phyloP scores from a whole-genome alignment of 805 yeast genomes.

The Kodamaea restingae region DNA sequence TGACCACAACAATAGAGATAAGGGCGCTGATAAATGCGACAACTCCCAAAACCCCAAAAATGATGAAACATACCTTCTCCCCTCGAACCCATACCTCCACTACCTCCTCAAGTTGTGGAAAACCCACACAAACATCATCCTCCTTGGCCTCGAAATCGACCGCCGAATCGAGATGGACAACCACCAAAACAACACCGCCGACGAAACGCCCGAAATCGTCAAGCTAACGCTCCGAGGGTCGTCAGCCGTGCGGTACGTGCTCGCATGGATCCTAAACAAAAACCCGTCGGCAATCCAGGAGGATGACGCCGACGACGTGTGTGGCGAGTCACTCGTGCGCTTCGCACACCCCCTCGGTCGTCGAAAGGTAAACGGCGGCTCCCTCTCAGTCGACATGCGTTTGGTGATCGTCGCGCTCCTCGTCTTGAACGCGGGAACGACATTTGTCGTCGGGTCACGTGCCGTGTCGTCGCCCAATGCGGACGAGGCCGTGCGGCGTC shows the following conservation, averaged over 20 bases:
- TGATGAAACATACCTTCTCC: constrained; percentile 38
- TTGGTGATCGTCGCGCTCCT: constrained; percentile 53
- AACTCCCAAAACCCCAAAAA: too few relatives aligned
- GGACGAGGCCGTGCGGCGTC: constrained; percentile 14
- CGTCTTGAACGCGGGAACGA: constrained; percentile 22
- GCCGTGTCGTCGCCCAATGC: not conserved
- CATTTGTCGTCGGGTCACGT: constrained; percentile 9
- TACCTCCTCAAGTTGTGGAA: constrained; percentile 63
- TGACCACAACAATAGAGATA: too few relatives aligned
- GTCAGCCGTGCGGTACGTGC: constrained; percentile 56
- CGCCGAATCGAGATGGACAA: constrained; percentile 31
- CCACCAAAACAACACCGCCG: constrained; percentile 20
- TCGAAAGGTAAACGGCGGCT: constrained; percentile 52
- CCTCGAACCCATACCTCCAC: constrained; percentile 59
- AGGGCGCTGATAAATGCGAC: too few relatives aligned
- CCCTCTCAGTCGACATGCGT: constrained; percentile 54
- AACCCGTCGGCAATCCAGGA: constrained; percentile 22
- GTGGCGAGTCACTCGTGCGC: constrained; percentile 53
- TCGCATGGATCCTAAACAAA: constrained; percentile 58
- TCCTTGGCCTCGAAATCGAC: constrained; percentile 55
- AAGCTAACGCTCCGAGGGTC: constrained; percentile 51
- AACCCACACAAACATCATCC: constrained; percentile 54
- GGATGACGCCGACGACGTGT: constrained; percentile 43
- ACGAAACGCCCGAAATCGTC: constrained; percentile 32
- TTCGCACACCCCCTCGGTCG: constrained; percentile 69